Conservation (phyloP, 2,329 filamentous ascomycete species). For the Cryphonectria nitschkei region DNA sequence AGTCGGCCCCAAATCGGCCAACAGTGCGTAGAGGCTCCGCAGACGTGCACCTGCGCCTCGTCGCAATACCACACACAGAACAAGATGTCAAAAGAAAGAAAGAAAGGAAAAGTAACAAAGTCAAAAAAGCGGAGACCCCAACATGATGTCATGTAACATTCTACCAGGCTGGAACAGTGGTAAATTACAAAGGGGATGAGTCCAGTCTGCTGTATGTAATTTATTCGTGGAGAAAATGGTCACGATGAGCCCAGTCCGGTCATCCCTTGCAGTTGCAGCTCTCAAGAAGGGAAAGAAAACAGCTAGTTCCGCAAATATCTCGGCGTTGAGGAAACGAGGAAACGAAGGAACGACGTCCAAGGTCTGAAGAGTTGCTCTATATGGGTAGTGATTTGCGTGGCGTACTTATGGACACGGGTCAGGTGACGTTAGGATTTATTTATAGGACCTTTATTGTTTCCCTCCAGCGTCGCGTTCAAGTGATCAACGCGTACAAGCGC, state of each 20-base stretch:
- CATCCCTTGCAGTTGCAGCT: background rate
- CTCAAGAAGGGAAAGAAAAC: background rate
- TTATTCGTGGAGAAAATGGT: background rate
- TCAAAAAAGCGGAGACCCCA: background rate
- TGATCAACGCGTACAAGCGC: background rate
- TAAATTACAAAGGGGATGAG: background rate
- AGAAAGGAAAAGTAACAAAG: background rate
- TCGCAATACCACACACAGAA: background rate
- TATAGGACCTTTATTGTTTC: background rate
- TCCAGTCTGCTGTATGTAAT: background rate
- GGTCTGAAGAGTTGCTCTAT: background rate
- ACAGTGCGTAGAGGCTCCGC: background rate
- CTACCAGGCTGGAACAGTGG: background rate
- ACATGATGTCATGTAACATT: background rate
- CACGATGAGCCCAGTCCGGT: background rate
- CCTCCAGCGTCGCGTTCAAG: background rate
- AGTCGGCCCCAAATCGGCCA: too few species aligned
- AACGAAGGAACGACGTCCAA: background rate
- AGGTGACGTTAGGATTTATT: background rate
- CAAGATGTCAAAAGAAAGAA: background rate
- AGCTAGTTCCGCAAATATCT: background rate
- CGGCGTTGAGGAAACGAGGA: background rate
- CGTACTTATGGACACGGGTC: background rate
- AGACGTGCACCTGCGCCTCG: background rate
- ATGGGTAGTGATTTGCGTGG: background rate